Percentiles rank a stretch among this genome's conserved stretches.
phyloP scores from a whole-genome alignment of 768 basidiomycete genomes.

The Leccinum olivaceopallidum region DNA sequence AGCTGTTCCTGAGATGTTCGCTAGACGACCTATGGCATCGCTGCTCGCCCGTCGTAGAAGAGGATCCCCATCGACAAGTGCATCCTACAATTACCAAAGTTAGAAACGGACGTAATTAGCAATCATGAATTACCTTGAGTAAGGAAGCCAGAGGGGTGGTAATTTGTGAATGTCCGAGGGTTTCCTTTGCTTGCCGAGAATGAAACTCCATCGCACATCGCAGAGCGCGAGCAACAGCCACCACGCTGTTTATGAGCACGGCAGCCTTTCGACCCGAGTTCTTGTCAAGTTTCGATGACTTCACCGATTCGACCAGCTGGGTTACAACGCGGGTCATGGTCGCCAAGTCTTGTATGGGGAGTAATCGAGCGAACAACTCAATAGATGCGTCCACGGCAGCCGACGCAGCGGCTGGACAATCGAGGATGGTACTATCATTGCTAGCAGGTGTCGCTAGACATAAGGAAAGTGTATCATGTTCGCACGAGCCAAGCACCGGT shows the following conservation, averaged over 20 bases:
- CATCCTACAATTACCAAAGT: conserved; percentile 49
- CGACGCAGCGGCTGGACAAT: conserved; percentile 75
- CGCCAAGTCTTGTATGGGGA: conserved; percentile 73
- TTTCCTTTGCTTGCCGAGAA: conserved; percentile 61
- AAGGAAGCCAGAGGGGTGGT: conserved; percentile 64
- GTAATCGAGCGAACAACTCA: conserved; percentile 77
- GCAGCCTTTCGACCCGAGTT: conserved; percentile 88
- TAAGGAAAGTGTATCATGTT: conserved; percentile 80
- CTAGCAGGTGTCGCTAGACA: conserved; percentile 52
- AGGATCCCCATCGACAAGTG: conserved; percentile 77
- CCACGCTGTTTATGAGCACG: conserved; percentile 74
- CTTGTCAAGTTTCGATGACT: conserved; percentile 79
- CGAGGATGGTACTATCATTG: conserved; percentile 47
- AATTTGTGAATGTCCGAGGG: conserved; percentile 64
- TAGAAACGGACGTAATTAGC: conserved; percentile 11
- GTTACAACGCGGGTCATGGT: conserved; percentile 55
- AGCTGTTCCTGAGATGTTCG: conserved; percentile 76
- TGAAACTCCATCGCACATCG: conserved; percentile 52
- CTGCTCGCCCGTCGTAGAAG: conserved; percentile 77
- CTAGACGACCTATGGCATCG: conserved; percentile 86
- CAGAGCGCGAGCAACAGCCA: conserved; percentile 72
- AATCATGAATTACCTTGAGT: conserved; percentile 62
- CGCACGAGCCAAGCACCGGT: conserved; percentile 80
- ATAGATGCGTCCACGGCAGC: conserved; percentile 88
- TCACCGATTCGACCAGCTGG: conserved; percentile 62